A percentile compares a stretch with the other conserved stretches of the same genome.
phyloP scores from a whole-genome alignment of 2,329 filamentous ascomycete species.

The Zymoseptoria brevis region DNA sequence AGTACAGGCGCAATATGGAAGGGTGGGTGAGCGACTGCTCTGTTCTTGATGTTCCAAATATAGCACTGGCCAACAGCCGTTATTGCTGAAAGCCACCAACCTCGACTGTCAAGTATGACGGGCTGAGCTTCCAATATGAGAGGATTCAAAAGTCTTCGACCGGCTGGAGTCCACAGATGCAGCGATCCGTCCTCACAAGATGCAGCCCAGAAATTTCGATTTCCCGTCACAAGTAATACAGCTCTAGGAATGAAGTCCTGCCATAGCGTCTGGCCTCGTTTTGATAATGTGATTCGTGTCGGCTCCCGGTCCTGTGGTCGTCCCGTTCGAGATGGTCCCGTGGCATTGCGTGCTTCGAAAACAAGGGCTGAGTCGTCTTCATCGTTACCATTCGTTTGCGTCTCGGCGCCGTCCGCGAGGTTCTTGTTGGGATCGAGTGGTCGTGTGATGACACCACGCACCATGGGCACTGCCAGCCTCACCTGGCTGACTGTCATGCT shows the following conservation, averaged over 20 bases:
- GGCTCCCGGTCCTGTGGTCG: slow-evolving; percentile 64
- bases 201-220: slow-evolving; percentile 82
- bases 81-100: slow-evolving; percentile 82
- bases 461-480: slow-evolving; percentile 76
- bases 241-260: slow-evolving; percentile 85
- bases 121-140: slow-evolving; percentile 85
- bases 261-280: slow-evolving; percentile 76
- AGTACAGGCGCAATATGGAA: slow-evolving; percentile 82
- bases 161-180: slow-evolving; percentile 87
- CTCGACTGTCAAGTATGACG: slow-evolving; percentile 84
- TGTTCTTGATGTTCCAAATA: slow-evolving; percentile 83
- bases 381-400: slow-evolving; percentile 36
- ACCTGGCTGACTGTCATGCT: slow-evolving; percentile 74
- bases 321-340: slow-evolving; percentile 51
- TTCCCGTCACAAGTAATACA: slow-evolving; percentile 85
- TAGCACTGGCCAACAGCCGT: slow-evolving; percentile 82
- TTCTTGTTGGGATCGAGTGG: slow-evolving; percentile 61
- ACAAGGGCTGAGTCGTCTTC: slow-evolving; percentile 60
- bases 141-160: slow-evolving; percentile 74
- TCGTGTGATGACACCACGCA: slow-evolving; percentile 73
- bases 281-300: slow-evolving; percentile 71
- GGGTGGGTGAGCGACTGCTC: slow-evolving; percentile 72
- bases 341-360: slow-evolving; percentile 81
- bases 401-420: slow-evolving; percentile 34
- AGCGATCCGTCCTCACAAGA: slow-evolving; percentile 88